Conservation (phyloP, 2,329 filamentous ascomycete species). For the Penicillium sp. region DNA sequence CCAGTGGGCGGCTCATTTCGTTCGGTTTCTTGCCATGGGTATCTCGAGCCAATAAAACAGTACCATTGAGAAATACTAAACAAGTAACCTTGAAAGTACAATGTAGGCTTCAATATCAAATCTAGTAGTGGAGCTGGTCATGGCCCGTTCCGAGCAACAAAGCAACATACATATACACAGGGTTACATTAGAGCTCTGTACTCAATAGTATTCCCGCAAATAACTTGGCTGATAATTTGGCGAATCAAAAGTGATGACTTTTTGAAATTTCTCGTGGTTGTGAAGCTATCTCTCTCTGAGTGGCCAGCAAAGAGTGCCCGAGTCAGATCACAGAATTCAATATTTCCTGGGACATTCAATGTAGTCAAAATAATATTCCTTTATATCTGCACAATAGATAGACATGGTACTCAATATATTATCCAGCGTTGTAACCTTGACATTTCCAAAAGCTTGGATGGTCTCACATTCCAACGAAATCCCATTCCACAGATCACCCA, state of each 20-base stretch:
- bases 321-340: neutral
- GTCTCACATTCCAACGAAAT: constrained; percentile 9
- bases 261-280: neutral
- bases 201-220: neutral
- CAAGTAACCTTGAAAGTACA: neutral
- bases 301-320: neutral
- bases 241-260: neutral
- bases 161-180: too few species aligned
- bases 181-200: neutral
- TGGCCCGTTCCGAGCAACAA: neutral
- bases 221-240: neutral
- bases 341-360: neutral
- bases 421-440: neutral
- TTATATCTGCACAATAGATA: neutral
- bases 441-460: neutral
- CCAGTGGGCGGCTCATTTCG: neutral
- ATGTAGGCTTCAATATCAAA: neutral
- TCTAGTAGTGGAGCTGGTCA: too few species aligned
- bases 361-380: neutral
- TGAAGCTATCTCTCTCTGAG: neutral
- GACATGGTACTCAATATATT: neutral
- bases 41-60: too few species aligned
- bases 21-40: neutral
- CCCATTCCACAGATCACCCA: constrained; percentile 8
- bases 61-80: neutral